Conservation (phyloP, 257 asterid species). For the Linderniella brevidens region DNA sequence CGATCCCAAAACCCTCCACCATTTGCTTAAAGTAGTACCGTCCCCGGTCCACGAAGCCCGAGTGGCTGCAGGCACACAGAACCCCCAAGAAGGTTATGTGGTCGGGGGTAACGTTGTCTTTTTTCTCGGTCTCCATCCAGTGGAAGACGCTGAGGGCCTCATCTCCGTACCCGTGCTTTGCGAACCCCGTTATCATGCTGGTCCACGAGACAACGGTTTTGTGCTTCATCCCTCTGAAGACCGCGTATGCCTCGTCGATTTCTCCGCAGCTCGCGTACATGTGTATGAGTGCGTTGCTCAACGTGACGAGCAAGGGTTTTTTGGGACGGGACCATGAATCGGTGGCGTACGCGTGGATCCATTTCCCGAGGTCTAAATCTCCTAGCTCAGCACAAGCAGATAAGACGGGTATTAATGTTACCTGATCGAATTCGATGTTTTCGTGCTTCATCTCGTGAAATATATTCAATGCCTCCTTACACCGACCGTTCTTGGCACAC, state of each 20-base stretch:
- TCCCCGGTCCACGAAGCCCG: constrained; percentile 51
- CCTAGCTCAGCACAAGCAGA: constrained; percentile 73
- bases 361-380: constrained; percentile 39
- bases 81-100: constrained; percentile 53
- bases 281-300: constrained; percentile 55
- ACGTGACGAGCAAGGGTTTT: constrained; percentile 21
- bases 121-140: constrained; percentile 32
- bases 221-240: constrained; percentile 32
- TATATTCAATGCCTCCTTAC: constrained; percentile 35
- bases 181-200: constrained; percentile 55
- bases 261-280: constrained; percentile 84
- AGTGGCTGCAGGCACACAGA: constrained; percentile 67
- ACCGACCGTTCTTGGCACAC: constrained; percentile 39
- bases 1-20: constrained; percentile 37
- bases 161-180: constrained; percentile 56
- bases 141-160: constrained; percentile 43
- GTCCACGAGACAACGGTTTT: constrained; percentile 64
- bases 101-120: constrained; percentile 28
- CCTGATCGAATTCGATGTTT: constrained; percentile 47
- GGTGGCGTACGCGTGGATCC: constrained; percentile 38
- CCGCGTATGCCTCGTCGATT: constrained; percentile 31
- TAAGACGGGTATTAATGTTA: constrained; percentile 45
- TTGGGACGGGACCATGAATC: constrained; percentile 15
- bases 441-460: constrained; percentile 32
- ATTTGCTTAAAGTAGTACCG: constrained; percentile 33